Evolutionary conservation across 139 green algal species (phyloP).

Genomic region (Volvox reticuliferus): DNA sequence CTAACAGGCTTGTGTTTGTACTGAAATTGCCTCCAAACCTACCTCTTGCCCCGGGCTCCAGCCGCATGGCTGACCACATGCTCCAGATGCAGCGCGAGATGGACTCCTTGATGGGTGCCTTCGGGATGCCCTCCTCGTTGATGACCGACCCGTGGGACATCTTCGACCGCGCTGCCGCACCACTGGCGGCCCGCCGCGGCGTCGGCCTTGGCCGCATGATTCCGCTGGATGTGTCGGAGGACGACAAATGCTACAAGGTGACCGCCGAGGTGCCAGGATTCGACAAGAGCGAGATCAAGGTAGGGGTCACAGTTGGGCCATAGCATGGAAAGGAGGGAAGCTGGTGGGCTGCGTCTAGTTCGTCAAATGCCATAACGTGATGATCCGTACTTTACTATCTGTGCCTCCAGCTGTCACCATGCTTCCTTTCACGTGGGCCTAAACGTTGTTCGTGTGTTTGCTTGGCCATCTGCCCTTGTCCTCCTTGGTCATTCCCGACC

Average conservation of each 20-base stretch:
- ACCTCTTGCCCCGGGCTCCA: not conserved
- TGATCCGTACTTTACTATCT: not conserved
- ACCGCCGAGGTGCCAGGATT: conserved; percentile 47
- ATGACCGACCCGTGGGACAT: conserved; percentile 24
- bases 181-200: conserved; percentile 2
- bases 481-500: not conserved
- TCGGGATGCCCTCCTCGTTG: conserved; percentile 13
- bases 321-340: not conserved
- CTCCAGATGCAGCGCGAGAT: conserved; percentile 49
- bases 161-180: conserved; percentile 23
- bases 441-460: not conserved
- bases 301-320: not conserved
- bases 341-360: not conserved
- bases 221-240: conserved; percentile 37
- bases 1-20: not conserved
- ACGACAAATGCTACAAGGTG: conserved; percentile 32
- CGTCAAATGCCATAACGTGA: not conserved
- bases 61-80: conserved; percentile 37
- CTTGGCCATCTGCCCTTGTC: not conserved
- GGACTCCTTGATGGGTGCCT: conserved; percentile 28
- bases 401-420: not conserved
- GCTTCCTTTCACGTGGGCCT: not conserved
- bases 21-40: not conserved
- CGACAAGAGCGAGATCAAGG: conserved; percentile 52
- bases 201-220: not conserved